phyloP scores from a whole-genome alignment of 2,329 filamentous ascomycete genomes.

The Harringtonia aguacate region DNA sequence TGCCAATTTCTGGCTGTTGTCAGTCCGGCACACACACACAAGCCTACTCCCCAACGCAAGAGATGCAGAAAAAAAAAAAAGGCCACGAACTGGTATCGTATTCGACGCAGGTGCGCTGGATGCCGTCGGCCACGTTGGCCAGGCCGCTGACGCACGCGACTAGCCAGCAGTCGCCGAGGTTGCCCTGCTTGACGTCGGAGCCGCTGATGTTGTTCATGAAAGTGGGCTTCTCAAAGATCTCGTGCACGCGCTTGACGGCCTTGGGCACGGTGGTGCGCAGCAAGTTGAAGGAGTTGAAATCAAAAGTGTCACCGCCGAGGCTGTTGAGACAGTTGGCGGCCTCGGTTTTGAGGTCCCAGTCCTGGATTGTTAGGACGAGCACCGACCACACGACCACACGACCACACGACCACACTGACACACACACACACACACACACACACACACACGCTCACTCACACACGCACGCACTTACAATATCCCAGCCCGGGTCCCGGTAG shows the following conservation, averaged over 20 bases:
- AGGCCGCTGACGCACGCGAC: conserved; percentile 70
- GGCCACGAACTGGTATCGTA: conserved; percentile 46
- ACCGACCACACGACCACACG: too few species aligned
- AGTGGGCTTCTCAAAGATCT: conserved; percentile 64
- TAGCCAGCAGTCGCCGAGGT: conserved; percentile 73
- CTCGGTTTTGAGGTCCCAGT: conserved; percentile 59
- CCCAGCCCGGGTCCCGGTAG: conserved; percentile 58
- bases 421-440: too few species aligned
- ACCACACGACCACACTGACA: too few species aligned
- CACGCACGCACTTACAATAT: conserved; percentile 42
- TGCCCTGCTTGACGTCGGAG: conserved; percentile 68
- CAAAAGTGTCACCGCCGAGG: conserved; percentile 39
- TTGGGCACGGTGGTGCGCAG: conserved; percentile 48
- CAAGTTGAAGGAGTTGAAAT: conserved; percentile 26
- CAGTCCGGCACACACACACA: background rate
- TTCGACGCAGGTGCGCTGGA: conserved; percentile 66
- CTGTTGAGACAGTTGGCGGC: conserved; percentile 44
- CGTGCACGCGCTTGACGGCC: conserved; percentile 63
- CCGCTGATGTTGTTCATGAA: conserved; percentile 58
- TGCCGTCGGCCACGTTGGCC: conserved; percentile 58
- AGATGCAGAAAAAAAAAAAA: too few species aligned
- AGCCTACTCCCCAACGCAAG: too few species aligned
- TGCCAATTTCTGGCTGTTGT: conserved; percentile 47
- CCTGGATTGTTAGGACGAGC: conserved; percentile 23
- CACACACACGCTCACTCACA: too few species aligned